Percentiles rank a stretch among this genome's conserved stretches.
These are phyloP conservation scores for Fusarium sp. DNA, from an alignment of 2,329 filamentous ascomycete genomes.

Conservation along the genomic window DNA sequence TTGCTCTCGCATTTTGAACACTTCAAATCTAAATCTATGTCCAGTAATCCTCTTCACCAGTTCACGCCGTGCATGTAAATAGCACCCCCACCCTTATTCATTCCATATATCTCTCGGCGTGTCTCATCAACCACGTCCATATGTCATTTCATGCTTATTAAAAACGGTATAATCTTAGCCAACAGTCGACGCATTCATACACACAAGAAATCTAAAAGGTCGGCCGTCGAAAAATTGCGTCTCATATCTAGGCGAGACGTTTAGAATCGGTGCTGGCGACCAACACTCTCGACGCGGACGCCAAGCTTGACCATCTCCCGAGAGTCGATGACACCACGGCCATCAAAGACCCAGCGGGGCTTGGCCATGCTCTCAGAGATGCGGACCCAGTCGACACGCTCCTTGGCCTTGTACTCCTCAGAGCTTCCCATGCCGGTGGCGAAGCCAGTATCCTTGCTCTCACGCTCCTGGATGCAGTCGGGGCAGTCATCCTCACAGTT, in stretches of 20 bases:
- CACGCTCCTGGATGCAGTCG: conserved; percentile 59
- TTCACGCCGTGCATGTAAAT: conserved; percentile 36
- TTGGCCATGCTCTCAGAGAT: conserved; percentile 62
- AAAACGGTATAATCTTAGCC: conserved; percentile 45
- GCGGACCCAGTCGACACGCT: conserved; percentile 63
- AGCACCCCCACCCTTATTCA: conserved; percentile 20
- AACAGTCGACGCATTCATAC: conserved; percentile 43
- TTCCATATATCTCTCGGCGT: conserved; percentile 34
- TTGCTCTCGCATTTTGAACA: conserved; percentile 38
- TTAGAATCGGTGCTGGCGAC: conserved; percentile 58
- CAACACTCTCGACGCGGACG: conserved; percentile 64
- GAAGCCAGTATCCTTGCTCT: conserved; percentile 53
- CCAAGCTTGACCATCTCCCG: conserved; percentile 61
- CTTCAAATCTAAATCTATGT: conserved; percentile 46
- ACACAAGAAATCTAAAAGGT: conserved; percentile 41
- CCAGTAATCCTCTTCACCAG: conserved; percentile 29
- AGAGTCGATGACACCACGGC: conserved; percentile 64
- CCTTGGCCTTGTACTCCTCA: conserved; percentile 59
- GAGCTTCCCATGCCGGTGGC: conserved; percentile 56
- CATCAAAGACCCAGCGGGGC: conserved; percentile 68
- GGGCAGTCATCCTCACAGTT: conserved; percentile 59
- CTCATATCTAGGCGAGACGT: conserved; percentile 7
- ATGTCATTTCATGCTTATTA: conserved; percentile 49
- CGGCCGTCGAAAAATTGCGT: conserved; percentile 31
- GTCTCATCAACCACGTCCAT: conserved; percentile 43